Base-by-base conservation (phyloP, 306 rosid genomes). In the Gastrolobium bilobum region DNA sequence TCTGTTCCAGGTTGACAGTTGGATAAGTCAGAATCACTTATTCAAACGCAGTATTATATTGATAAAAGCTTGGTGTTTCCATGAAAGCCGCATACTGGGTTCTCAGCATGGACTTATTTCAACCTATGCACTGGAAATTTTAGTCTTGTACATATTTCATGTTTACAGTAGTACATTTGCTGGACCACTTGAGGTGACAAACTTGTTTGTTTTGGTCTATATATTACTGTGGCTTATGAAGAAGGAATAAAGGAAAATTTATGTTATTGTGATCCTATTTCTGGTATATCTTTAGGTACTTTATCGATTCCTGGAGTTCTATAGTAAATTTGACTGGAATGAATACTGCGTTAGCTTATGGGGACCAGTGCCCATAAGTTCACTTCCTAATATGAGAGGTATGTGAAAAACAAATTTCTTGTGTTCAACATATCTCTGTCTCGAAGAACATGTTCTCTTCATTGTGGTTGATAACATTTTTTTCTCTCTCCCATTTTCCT, bases 31-130 rank as follows among this genome's bases (percentile, higher is more conserved):
- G 2, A 66, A 89, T 43, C 97, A 94, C 78, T 83, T 92, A 61
- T 92, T 92, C 84, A 94, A 94, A 82, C 87, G 89, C 10, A 94
- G 98, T 68, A 76, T 92, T 71, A 92, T 94, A 79, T 35, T 94
- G 83, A 86, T 94, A 77, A 94, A 94, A 84, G 97, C 97, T n/a
- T 94, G 98, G 98, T 92, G 97, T 81, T 92, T 77, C 81, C 84
- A 92, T 59, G 97, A 94, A 81, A 89, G 98, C 61, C 97, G 94
- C 57, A 85, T 92, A 81, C 76, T 94, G 62, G 97, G 98, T 11
- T 97, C 98, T 76, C 91, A 90, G 35, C 87, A 88, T 79, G 94
- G 98, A 73, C 94, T 94, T 35, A 76, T 94, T 71, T 92, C 98
- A 56, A 87, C 97, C 61, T 94, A 90, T 56, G 98, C 92, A 3